Conservation (phyloP, 2,329 filamentous ascomycete species). For the Tolypocladium inflatum region DNA sequence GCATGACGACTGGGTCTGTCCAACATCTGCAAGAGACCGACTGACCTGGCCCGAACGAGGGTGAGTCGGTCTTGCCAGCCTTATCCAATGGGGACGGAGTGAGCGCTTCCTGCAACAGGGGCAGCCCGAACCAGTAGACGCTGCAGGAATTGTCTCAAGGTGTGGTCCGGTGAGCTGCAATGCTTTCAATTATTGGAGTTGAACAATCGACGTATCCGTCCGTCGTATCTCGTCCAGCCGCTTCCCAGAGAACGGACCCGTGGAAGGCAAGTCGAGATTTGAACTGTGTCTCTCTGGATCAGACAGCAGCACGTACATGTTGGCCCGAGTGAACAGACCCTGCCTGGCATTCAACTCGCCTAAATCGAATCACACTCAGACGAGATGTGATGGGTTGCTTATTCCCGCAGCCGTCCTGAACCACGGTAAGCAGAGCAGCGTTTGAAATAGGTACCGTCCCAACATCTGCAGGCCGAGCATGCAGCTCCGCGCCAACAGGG, state of each 20-base stretch:
- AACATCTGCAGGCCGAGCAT: background rate
- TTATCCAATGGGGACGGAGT: background rate
- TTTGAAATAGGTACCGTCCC: background rate
- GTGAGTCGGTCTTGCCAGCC: background rate
- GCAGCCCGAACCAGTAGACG: background rate
- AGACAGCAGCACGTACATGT: background rate
- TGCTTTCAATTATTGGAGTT: background rate
- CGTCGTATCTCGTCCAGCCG: background rate
- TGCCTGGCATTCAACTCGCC: background rate
- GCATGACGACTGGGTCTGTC: background rate
- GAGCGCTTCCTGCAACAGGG: background rate
- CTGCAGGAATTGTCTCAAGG: background rate
- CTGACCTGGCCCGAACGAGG: background rate
- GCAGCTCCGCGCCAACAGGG: background rate
- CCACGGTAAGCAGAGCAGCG: too few species aligned
- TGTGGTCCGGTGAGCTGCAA: background rate
- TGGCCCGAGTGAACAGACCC: background rate
- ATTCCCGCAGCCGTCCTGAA: background rate
- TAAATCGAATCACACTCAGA: too few species aligned
- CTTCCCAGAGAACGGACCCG: background rate
- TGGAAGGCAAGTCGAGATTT: background rate
- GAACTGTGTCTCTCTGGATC: background rate
- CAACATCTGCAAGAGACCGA: background rate
- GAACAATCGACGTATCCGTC: background rate
- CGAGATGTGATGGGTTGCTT: background rate